Conservation (phyloP, 768 basidiomycete species). For the Tricholoma hemisulphureum region DNA sequence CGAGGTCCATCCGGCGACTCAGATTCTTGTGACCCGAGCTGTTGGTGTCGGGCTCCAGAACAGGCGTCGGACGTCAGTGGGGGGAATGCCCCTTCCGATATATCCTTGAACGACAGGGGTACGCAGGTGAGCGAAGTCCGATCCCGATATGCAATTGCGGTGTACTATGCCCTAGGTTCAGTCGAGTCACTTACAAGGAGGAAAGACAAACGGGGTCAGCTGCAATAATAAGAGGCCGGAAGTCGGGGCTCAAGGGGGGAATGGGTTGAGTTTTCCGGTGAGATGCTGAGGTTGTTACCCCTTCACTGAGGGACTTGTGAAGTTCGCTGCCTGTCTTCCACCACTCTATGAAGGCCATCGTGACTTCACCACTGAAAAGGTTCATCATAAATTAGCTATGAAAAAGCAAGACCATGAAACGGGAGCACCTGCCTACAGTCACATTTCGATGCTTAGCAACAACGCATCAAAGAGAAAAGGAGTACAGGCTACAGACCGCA, state of each 20-base stretch:
- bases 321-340: constrained; percentile 39
- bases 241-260: constrained; percentile 33
- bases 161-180: constrained; percentile 43
- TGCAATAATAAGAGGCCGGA: constrained; percentile 36
- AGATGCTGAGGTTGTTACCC: constrained; percentile 12
- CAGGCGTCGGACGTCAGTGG: constrained; percentile 18
- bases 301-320: constrained; percentile 5
- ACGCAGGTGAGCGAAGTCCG: constrained; percentile 56
- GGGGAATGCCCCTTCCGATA: constrained; percentile 58
- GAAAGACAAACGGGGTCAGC: constrained; percentile 51
- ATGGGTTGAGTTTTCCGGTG: constrained; percentile 22
- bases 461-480: constrained; percentile 17
- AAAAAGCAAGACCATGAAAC: background rate
- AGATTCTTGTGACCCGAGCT: background rate
- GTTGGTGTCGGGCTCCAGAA: background rate
- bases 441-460: background rate
- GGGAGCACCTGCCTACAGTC: constrained; percentile 28
- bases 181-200: background rate
- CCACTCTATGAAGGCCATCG: constrained; percentile 61
- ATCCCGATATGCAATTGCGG: constrained; percentile 53
- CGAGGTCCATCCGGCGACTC: background rate
- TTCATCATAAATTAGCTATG: constrained; percentile 2
- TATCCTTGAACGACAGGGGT: constrained; percentile 58
- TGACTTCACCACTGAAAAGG: constrained; percentile 58
- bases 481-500: constrained; percentile 45